phyloP scores from a whole-genome alignment of 108 stramenopile genomes.

The Schizochytrium sp. region DNA sequence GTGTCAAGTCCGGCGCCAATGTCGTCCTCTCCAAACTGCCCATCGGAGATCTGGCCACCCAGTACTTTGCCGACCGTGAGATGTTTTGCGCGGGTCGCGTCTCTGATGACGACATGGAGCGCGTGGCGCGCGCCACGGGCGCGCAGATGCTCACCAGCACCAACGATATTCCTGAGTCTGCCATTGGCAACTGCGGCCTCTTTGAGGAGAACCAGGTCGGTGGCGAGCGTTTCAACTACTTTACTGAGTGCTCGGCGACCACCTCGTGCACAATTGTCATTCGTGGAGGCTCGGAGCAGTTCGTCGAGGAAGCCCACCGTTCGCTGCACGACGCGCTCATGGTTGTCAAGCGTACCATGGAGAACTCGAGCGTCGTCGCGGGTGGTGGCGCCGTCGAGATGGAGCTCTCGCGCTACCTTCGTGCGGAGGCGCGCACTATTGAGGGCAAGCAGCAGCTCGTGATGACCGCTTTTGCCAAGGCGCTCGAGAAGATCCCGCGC shows the following conservation, averaged over 20 bases:
- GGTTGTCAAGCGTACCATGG: constrained; percentile 86
- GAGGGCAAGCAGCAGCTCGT: constrained; percentile 95
- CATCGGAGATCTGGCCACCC: constrained; percentile 96
- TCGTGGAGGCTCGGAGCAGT: constrained; percentile 93
- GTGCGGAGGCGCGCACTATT: constrained; percentile 71
- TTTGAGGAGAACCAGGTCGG: constrained; percentile 95
- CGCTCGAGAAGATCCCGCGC: constrained; percentile 89
- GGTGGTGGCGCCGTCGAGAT: constrained; percentile 98
- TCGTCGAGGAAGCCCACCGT: constrained; percentile 94
- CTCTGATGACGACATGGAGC: constrained; percentile 80
- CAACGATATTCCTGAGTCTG: constrained; percentile 59
- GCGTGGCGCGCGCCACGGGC: constrained; percentile 92
- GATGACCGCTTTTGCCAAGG: constrained; percentile 75
- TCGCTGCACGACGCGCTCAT: constrained; percentile 94
- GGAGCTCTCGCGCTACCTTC: constrained; percentile 68
- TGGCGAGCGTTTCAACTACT: constrained; percentile 91
- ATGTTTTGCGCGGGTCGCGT: constrained; percentile 97
- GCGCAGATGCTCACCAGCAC: constrained; percentile 73
- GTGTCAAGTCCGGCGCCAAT: constrained; percentile 82
- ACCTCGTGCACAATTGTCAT: constrained; percentile 89
- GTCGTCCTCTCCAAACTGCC: constrained; percentile 91
- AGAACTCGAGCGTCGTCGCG: constrained; percentile 75
- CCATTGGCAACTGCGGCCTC: constrained; percentile 74
- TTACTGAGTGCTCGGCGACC: constrained; percentile 80
- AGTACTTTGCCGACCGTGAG: constrained; percentile 94